Conservation (phyloP, 2,329 filamentous ascomycete species). For the Lecanosticta acicola region DNA sequence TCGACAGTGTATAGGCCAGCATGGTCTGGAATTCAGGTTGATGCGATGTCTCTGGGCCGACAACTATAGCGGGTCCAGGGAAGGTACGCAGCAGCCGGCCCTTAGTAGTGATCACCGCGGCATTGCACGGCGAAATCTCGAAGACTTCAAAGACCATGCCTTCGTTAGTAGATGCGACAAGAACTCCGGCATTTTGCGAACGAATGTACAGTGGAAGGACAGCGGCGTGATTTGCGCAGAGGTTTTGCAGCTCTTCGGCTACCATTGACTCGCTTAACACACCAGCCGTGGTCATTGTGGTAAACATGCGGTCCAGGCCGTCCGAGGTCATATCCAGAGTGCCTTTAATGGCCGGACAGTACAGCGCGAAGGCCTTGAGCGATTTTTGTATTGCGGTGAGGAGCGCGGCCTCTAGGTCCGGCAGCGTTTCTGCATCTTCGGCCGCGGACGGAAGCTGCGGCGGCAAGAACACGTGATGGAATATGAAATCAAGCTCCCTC, state of each 20-base stretch:
- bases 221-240: not conserved
- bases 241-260: not conserved
- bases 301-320: not conserved
- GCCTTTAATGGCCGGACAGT: not conserved
- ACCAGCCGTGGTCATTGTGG: not conserved
- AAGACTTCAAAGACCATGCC: slow-evolving; percentile 54
- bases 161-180: slow-evolving; percentile 17
- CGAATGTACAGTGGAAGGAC: slow-evolving; percentile 8
- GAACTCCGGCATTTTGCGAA: slow-evolving; percentile 23
- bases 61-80: slow-evolving; percentile 49
- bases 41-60: slow-evolving; percentile 1
- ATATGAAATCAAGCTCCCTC: slow-evolving; percentile 1
- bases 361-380: not conserved
- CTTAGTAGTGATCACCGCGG: slow-evolving; percentile 49
- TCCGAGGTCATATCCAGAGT: not conserved
- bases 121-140: slow-evolving; percentile 51
- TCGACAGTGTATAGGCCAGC: slow-evolving; percentile 15
- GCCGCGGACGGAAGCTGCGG: slow-evolving; percentile 1
- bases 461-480: slow-evolving; percentile 5
- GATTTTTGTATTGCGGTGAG: not conserved
- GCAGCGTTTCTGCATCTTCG: not conserved
- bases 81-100: slow-evolving; percentile 55
- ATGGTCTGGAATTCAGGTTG: slow-evolving; percentile 28
- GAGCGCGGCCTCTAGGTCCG: slow-evolving; percentile 1
- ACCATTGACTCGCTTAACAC: slow-evolving; percentile 1